These are phyloP conservation scores for Berkeleyomyces rouxiae DNA, from an alignment of 2,329 filamentous ascomycete species.

Conservation along the genomic window DNA sequence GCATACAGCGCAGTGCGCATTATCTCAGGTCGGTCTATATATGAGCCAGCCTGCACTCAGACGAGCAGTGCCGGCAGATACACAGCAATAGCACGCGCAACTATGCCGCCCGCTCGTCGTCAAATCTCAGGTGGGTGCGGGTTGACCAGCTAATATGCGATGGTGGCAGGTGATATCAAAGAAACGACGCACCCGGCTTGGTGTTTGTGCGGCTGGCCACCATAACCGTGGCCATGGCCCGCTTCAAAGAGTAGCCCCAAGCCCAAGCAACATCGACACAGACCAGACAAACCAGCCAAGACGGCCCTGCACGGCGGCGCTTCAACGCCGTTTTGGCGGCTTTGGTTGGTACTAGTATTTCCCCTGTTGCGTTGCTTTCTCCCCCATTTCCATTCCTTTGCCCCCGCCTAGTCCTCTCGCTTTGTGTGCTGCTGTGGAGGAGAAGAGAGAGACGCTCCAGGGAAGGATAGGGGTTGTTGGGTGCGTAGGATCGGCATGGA, in stretches of 20 bases:
- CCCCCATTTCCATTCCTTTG: background rate
- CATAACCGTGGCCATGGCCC: no score
- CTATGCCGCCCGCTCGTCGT: background rate
- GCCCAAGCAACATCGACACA: no score
- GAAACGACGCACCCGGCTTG: no score
- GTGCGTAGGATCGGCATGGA: slow-evolving; percentile 1
- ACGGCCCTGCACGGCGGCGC: no score
- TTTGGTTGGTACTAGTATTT: background rate
- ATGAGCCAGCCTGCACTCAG: background rate
- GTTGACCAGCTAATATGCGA: background rate
- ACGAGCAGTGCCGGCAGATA: background rate
- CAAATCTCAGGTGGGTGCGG: background rate
- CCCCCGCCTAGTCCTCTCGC: background rate
- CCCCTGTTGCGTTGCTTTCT: background rate
- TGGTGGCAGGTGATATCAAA: background rate
- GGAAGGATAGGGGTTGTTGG: background rate
- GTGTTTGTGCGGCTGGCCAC: no score
- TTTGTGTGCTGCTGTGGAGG: slow-evolving; percentile 3
- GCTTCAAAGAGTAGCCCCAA: no score
- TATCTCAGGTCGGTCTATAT: background rate
- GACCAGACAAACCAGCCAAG: no score
- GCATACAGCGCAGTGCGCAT: background rate
- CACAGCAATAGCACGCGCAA: background rate
- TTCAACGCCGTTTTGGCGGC: no score
- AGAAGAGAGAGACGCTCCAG: slow-evolving; percentile 2